Evolutionary conservation across 441 rosid species (phyloP), one percentile per base, ranked within the genome.

Genomic region (Melastoma candidum): DNA sequence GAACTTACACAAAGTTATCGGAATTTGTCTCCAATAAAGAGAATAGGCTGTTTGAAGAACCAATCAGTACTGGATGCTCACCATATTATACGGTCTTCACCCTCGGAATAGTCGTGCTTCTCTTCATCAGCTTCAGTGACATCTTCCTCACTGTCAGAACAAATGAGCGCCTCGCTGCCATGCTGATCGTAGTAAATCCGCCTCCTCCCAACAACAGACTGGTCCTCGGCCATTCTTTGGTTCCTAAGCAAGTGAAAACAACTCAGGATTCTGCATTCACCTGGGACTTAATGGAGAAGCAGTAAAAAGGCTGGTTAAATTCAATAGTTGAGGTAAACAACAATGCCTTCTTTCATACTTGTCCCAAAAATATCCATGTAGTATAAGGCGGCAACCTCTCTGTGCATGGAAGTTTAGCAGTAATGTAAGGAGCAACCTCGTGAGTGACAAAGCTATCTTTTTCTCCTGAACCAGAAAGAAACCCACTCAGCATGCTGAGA

Each of bases 151-250:
- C 83, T 74, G 47, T 81, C 85, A 53, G 79, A 76, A 58, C 87
- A 88, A 53, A 92, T 76, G 49, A 92, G 76, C 48, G 98, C 90
- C 75, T 92, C 98, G 54, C 87, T 86, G 56, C 95, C 97, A 78
- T 77, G 80, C 63, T 77, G 80, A 53, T 71, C 84, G 69, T 85
- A 85, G 66, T 85, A 79, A 57, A 79, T 75, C 61, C 84, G 94
- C 70, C 81, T 82, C 71, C 90, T 79, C 62, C 96, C 95, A 75
- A 83, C 76, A 56, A 87, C 93, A 50, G 96, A 83, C 62, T 83
- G 96, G 60, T 74, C 87, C 62, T 87, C 82, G 46, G 78, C 80
- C 98, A 90, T 85, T 73, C 87, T 70, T 72, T 79, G 84, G 71
- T 83, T 87, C 57, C 98, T 90, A 87, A 68, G 68, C 78, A 66